Base-by-base conservation (phyloP, 495 filamentous ascomycete genomes). In the Evernia prunastri region DNA sequence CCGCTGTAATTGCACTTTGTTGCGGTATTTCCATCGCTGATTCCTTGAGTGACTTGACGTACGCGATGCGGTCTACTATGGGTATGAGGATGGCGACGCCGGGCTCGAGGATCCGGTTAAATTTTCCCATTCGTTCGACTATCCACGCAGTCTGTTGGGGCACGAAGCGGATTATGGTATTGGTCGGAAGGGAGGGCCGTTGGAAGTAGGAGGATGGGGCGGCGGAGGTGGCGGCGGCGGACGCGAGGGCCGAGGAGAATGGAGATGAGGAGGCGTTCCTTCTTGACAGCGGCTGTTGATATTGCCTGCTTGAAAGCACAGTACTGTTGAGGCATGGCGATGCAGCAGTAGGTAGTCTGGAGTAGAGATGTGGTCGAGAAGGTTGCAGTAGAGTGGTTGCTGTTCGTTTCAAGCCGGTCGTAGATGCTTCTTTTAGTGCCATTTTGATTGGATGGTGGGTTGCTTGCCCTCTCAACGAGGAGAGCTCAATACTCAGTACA, bases 71-170 rank as follows among this genome's bases (percentile, higher is more conserved):
- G 73, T 98, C 94, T 72, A 98, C 68, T 68, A 98, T 90, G 1
- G 94, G 94, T 37, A 94, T 81, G 66, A 98, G 77, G 68, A 98
- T 84, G 9, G 95, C 91, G 45, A 98, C 78, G 61, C 94, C 94
- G 0, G 94, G 94, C 66, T 96, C 82, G 58, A 98, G 76, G 67
- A 97, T 97, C 31, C 91, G 82, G 77, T 90, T 84, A 80, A 94
- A 98, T 73, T 92, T 93, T 57, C 94, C 94, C 94, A 98, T 98
- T 66, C 94, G 90, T 78, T 98, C 95, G 45, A 98, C 94, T 64
- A 98, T 91, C 95, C 95, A 98, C 79, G 94, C 95, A 61, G 93
- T 96, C 79, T 97, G 94, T 76, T 98, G 95, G 13, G 95, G 94
- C 35, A 98, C 95, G 79, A 98, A 98, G 61, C 92, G 91, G 67